Evolutionary conservation across 257 asterid species (phyloP), one percentile per base, ranked within the genome.

Genomic region (Solanum gracilifrons): DNA sequence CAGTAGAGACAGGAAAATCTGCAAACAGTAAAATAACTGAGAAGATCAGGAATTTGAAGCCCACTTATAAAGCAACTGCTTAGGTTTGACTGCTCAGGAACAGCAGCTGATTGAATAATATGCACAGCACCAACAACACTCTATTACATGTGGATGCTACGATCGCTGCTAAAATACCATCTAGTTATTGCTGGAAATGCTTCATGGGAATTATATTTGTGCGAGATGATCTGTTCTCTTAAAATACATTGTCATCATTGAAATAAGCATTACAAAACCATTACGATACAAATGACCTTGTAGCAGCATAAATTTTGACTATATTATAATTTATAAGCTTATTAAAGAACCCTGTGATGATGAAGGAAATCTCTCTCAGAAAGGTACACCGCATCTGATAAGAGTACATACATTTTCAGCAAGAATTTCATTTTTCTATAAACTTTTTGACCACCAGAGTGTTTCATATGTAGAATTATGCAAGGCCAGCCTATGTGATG

Each of bases 121-220:
- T 77, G 58, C 29, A 77, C 62, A 43, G 31, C 15, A 46, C 36
- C 62, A 77, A 77, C 62, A 43, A 25, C 84, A 39, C 84, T 76
- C 83, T 39, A 25, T 75, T 37, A 76, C 20, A 43, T 77, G n/a
- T 7, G 36, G 84, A 77, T 77, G 58, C 35, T 39, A 25, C 20
- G n/a, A 43, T 39, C n/a, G 3, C 25, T n/a, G 25, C 62, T 41
- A 76, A 39, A 37, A 41, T 7, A 76, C 84, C 84, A 39, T 76
- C 35, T 41, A 41, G 62, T 77, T 77, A 77, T 41, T 25, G 39
- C 27, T 79, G 12, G 84, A 27, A 41, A 41, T 43, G 64, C 92
- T 95, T 94, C 73, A 88, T 84, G 7, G 95, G 96, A 96, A 95
- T 73, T 73, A 73, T 35, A 73, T 95, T 89, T 98, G 98, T 93